Percentiles rank a stretch among this genome's conserved stretches.
These are phyloP conservation scores for Lomentospora prolificans DNA, from an alignment of 2,329 filamentous ascomycete species.

Conservation along the genomic window DNA sequence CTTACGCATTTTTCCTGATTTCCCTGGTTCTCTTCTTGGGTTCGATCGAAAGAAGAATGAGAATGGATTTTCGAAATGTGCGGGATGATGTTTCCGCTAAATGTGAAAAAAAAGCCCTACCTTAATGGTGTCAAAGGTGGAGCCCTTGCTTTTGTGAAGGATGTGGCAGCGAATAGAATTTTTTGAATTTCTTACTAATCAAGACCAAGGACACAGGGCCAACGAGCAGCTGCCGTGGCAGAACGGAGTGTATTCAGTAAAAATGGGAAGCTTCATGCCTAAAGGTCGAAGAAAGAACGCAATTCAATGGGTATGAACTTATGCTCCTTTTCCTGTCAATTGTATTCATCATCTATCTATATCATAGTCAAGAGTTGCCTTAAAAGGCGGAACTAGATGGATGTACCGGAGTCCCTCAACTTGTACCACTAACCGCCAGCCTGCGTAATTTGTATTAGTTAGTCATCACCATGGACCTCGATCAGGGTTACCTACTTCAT, in stretches of 20 bases:
- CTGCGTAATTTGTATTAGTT: constrained; percentile 21
- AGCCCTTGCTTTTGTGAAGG: not conserved
- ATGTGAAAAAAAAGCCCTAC: constrained; percentile 7
- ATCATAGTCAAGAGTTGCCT: no score
- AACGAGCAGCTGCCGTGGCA: no score
- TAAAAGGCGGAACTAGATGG: not conserved
- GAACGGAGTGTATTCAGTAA: no score
- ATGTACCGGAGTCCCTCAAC: no score
- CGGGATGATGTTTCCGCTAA: constrained; percentile 2
- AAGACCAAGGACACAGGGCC: no score
- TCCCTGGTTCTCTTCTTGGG: constrained; percentile 6
- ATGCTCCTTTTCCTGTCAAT: no score
- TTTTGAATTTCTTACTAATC: not conserved
- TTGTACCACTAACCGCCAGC: constrained; percentile 55
- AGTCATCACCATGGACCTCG: constrained; percentile 7
- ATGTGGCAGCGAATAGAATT: not conserved
- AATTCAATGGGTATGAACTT: no score
- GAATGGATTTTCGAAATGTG: constrained; percentile 7
- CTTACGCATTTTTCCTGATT: constrained; percentile 37
- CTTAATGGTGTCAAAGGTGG: not conserved
- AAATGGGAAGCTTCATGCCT: no score
- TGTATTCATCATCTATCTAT: no score
- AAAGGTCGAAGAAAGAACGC: no score
- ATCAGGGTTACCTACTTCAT: constrained; percentile 71
- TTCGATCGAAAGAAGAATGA: constrained; percentile 4